Evolutionary conservation across 495 filamentous ascomycete genomes (phyloP).

Genomic region (Penicillium silybi): DNA sequence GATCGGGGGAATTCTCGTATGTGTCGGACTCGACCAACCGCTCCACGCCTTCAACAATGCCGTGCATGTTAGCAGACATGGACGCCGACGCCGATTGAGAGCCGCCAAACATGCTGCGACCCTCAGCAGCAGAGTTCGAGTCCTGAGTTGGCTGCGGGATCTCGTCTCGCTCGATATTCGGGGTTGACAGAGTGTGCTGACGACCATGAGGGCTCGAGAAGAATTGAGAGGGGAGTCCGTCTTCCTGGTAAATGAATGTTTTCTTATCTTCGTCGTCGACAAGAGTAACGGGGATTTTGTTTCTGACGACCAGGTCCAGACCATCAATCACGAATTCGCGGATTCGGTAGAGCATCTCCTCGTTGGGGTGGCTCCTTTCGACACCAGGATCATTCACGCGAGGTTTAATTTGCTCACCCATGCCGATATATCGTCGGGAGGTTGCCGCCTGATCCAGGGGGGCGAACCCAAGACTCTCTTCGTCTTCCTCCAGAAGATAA

Average conservation of each 20-base stretch:
- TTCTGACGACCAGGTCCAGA: constrained; percentile 52
- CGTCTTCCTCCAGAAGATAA: constrained; percentile 76
- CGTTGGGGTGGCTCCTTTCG: constrained; percentile 57
- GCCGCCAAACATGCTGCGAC: constrained; percentile 35
- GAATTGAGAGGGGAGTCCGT: constrained; percentile 49
- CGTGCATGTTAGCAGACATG: constrained; percentile 50
- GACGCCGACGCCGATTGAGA: constrained; percentile 47
- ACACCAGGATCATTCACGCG: constrained; percentile 52
- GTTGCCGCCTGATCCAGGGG: constrained; percentile 55
- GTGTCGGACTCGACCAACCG: constrained; percentile 57
- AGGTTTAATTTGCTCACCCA: constrained; percentile 46
- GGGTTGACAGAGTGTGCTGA: constrained; percentile 34
- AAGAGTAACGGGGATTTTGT: constrained; percentile 45
- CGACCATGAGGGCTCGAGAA: constrained; percentile 41
- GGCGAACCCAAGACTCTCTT: constrained; percentile 68
- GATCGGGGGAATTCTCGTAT: constrained; percentile 39
- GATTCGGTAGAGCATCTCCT: constrained; percentile 69
- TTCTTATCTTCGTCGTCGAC: constrained; percentile 46
- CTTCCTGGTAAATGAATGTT: constrained; percentile 54
- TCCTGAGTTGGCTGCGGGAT: constrained; percentile 34
- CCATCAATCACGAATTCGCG: constrained; percentile 65
- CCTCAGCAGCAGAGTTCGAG: constrained; percentile 29
- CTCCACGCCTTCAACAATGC: constrained; percentile 59
- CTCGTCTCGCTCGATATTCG: constrained; percentile 43
- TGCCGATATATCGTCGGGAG: constrained; percentile 45